Percentiles rank a stretch among this genome's conserved stretches.
Conservation (phyloP, 768 basidiomycete genomes). For the Suillus discolor region DNA sequence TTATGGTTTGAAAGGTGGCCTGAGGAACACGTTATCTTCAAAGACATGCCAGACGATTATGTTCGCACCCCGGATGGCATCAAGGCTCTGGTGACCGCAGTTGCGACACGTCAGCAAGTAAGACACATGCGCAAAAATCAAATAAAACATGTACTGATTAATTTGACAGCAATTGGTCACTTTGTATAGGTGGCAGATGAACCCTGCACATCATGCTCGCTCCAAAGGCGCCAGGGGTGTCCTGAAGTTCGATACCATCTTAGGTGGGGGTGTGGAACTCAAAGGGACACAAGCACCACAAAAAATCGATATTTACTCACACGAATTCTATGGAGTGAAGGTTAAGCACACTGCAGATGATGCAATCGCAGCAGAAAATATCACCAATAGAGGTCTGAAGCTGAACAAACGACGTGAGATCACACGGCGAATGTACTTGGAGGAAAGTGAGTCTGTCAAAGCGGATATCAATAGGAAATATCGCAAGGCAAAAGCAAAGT, state of each 20-base stretch:
- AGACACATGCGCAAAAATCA: no score
- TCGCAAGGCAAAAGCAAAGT: background rate
- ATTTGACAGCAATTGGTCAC: background rate
- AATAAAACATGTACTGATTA: no score
- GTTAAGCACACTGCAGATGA: background rate
- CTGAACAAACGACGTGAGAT: background rate
- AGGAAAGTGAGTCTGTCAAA: background rate
- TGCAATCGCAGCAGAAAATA: background rate
- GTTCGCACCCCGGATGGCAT: background rate
- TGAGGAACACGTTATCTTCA: background rate
- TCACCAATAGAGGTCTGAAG: background rate
- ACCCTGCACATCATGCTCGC: background rate
- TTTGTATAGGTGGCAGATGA: background rate
- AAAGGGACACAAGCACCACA: no score
- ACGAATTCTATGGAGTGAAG: background rate
- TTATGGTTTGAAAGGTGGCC: background rate
- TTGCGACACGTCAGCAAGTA: no score
- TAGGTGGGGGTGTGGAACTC: no score
- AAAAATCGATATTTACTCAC: background rate
- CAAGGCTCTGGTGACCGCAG: no score
- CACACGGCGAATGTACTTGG: background rate
- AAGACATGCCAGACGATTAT: background rate
- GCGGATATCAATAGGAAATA: background rate
- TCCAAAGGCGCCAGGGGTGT: background rate
- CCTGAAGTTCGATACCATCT: no score